Evolutionary conservation across 2,329 filamentous ascomycete species (phyloP).

Genomic region (Fusarium citri): DNA sequence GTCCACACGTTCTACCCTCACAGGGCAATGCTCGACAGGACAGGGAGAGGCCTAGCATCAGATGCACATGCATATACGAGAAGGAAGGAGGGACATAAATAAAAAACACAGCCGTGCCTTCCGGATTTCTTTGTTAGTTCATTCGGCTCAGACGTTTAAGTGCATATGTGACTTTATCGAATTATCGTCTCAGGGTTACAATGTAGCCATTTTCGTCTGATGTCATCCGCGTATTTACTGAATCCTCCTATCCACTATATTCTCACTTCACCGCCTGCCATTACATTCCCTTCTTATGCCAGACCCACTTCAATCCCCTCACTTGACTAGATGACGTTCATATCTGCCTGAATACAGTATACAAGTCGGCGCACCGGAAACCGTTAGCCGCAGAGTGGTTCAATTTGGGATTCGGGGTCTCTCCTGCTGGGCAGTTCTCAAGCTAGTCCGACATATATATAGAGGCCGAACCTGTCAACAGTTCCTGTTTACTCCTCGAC

Average conservation of each 20-base stretch:
- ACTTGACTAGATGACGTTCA: background rate
- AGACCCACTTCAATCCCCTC: background rate
- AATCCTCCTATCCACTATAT: background rate
- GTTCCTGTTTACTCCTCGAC: no score
- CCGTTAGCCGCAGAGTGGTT: background rate
- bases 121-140: fast-evolving
- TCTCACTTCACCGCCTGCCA: background rate
- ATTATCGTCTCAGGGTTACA: background rate
- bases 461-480: no score
- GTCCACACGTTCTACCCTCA: fast-evolving
- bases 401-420: no score
- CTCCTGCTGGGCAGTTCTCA: fast-evolving
- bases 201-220: background rate
- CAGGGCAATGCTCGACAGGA: background rate
- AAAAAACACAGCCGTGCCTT: background rate
- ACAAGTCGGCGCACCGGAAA: background rate
- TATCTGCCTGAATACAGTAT: background rate
- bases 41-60: background rate
- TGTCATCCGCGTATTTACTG: background rate
- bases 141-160: fast-evolving
- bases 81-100: background rate
- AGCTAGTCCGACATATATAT: fast-evolving
- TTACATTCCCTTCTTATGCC: fast-evolving
- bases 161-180: background rate
- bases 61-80: background rate